Evolutionary conservation across 2,329 filamentous ascomycete genomes (phyloP).

Genomic region (Graphilbum sp.): DNA sequence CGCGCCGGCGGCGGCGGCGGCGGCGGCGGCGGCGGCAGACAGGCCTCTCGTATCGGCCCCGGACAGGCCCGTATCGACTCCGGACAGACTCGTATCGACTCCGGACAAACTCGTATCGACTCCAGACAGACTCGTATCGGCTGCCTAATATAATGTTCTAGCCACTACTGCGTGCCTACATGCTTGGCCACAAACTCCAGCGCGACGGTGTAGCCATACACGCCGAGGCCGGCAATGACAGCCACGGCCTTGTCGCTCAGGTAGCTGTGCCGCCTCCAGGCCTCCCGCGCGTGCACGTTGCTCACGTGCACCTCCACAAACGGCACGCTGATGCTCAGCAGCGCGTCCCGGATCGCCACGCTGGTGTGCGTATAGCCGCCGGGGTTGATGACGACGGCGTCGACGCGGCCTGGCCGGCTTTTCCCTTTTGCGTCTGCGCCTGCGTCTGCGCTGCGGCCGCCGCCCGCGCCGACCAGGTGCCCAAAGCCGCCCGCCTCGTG

Average conservation of each 20-base stretch:
- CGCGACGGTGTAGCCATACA: conserved; percentile 43
- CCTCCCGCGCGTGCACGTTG: conserved; percentile 58
- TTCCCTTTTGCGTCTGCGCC: background rate
- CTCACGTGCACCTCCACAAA: conserved; percentile 66
- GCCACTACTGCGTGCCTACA: too few relatives aligned
- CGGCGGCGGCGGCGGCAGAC: background rate
- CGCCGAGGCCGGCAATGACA: conserved; percentile 54
- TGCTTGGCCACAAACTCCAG: conserved; percentile 35
- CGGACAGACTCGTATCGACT: too few relatives aligned
- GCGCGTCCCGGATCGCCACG: conserved; percentile 58
- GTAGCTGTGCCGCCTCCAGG: conserved; percentile 53
- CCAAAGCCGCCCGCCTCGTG: conserved; percentile 22
- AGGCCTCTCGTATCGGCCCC: background rate
- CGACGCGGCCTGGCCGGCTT: conserved; percentile 19
- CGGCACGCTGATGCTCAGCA: conserved; percentile 51
- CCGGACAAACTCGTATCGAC: too few relatives aligned
- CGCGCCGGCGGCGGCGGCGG: background rate
- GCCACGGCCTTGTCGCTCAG: conserved; percentile 61
- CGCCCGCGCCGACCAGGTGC: background rate
- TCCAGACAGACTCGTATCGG: too few relatives aligned
- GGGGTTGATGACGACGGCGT: conserved; percentile 61
- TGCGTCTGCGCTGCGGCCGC: background rate
- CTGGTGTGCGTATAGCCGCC: conserved; percentile 63
- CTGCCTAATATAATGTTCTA: too few relatives aligned
- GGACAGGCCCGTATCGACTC: too few relatives aligned